These are phyloP conservation scores for Candida hispaniensis DNA, from an alignment of 805 yeast genomes.

Conservation along the genomic window DNA sequence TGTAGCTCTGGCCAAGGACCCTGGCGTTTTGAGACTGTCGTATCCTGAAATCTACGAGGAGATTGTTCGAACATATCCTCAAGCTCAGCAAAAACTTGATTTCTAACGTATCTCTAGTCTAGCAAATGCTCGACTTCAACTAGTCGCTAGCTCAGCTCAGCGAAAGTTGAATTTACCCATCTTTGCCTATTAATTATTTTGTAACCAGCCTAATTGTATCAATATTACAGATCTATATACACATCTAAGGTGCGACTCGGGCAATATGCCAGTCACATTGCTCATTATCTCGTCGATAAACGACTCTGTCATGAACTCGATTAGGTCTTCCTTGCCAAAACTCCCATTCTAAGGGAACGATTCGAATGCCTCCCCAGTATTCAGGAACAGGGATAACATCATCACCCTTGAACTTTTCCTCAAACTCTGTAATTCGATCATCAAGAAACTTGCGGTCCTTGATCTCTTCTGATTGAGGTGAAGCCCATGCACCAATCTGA, in stretches of 20 bases:
- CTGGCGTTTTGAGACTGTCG: slow-evolving; percentile 65
- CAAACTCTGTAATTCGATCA: slow-evolving; percentile 36
- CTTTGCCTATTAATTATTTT: too few species aligned
- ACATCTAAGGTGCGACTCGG: slow-evolving; percentile 11
- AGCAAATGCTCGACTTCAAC: not conserved
- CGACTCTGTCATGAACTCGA: slow-evolving; percentile 82
- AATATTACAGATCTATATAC: too few species aligned
- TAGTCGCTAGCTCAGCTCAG: too few species aligned
- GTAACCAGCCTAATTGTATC: too few species aligned
- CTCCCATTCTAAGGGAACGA: slow-evolving; percentile 82
- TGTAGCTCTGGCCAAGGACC: slow-evolving; percentile 74
- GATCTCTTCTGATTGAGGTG: slow-evolving; percentile 69
- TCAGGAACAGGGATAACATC: slow-evolving; percentile 76
- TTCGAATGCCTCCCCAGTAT: slow-evolving; percentile 89
- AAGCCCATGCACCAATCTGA: slow-evolving; percentile 93
- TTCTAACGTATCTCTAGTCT: slow-evolving; percentile 1
- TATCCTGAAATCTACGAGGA: slow-evolving; percentile 61
- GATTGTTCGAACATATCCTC: slow-evolving; percentile 55
- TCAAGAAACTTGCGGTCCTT: slow-evolving; percentile 54
- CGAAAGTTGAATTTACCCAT: too few species aligned
- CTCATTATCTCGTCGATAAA: slow-evolving; percentile 45
- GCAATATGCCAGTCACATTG: slow-evolving; percentile 25
- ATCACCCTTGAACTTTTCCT: slow-evolving; percentile 44
- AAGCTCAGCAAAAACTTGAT: slow-evolving; percentile 46
- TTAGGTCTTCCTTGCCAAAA: slow-evolving; percentile 95